Evolutionary conservation across 2,329 filamentous ascomycete genomes (phyloP), one percentile per base, ranked within the genome.

Genomic region (Madurella mycetomatis): DNA sequence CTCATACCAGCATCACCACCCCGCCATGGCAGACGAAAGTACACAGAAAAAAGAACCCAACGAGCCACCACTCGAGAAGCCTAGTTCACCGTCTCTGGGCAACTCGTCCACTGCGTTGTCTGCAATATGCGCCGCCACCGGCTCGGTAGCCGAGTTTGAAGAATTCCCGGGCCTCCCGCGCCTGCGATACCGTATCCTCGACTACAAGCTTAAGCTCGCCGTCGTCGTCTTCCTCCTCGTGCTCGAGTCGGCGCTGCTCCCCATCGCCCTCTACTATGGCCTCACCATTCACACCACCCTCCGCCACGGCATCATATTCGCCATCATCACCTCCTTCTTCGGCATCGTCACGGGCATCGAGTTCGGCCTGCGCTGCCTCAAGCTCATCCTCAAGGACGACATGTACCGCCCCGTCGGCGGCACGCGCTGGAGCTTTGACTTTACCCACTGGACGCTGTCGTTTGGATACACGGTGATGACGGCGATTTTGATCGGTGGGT

Each of bases 321-420:
- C 77, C 59, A 72, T 81, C 49, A 73, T 81, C 42, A 80, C 78
- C 0, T 76, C 77, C 37, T 78, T 81, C 57, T 81, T 78, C 71
- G 78, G 78, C 52, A 71, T 78, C 25, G 74, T 79, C n/a, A 80
- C 78, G 5, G 79, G 79, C 52, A 67, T 80, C 53, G 77, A 81
- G 59, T 80, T 80, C 54, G 76, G 67, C 25, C 67, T 79, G 45
- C 73, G 78, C 11, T 76, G 72, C 0, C 66, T 77, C 53, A 74
- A 78, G 15, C 68, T 80, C 48, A 73, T 79, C 48, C 72, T 73
- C 58, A 73, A 73, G 61, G 72, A 75, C 60, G 72, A 76, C 49
- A 76, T 72, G 49, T 81, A 77, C 63, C 73, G 77, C 1, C 78
- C 78, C 0, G 62, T 78, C n/a, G 76, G 76, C 32, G 74, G 73